These are phyloP conservation scores for Albatrellus ellisii DNA, from an alignment of 768 basidiomycete genomes.

Conservation along the genomic window DNA sequence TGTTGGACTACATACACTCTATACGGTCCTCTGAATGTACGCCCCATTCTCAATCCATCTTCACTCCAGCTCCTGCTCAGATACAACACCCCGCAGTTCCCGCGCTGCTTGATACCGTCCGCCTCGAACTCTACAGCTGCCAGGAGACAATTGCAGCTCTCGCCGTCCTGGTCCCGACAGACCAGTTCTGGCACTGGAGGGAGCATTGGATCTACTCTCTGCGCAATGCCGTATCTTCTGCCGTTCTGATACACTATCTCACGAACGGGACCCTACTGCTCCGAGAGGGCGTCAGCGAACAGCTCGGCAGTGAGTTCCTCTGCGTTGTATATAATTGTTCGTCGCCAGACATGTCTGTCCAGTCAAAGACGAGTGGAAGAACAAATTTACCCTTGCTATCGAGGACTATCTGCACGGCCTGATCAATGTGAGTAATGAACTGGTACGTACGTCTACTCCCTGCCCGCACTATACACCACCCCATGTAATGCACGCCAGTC, in stretches of 20 bases:
- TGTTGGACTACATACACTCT: conserved; percentile 70
- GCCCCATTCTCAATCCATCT: conserved; percentile 11
- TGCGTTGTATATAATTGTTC: too few species aligned
- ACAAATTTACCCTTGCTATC: conserved; percentile 43
- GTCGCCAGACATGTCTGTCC: too few species aligned
- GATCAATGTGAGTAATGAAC: conserved; percentile 65
- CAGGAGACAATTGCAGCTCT: conserved; percentile 36
- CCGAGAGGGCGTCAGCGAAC: conserved; percentile 33
- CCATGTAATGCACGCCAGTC: conserved; percentile 31
- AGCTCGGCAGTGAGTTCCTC: conserved; percentile 61
- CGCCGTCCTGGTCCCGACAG: conserved; percentile 44
- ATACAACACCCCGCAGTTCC: conserved; percentile 52
- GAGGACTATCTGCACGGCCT: conserved; percentile 77
- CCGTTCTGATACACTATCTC: conserved; percentile 54
- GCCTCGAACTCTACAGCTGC: conserved; percentile 43
- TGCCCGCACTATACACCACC: not conserved
- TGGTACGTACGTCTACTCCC: conserved; percentile 30
- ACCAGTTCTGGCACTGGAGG: conserved; percentile 78
- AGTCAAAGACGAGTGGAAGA: conserved; percentile 63
- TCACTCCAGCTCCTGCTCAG: too few species aligned
- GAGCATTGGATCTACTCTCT: conserved; percentile 70
- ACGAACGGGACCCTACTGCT: conserved; percentile 44
- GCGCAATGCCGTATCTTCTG: conserved; percentile 51
- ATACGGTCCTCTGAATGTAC: conserved; percentile 47
- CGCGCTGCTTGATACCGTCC: conserved; percentile 40